Base-by-base conservation (phyloP, 2,329 filamentous ascomycete species). In the Colletotrichum australisinense region DNA sequence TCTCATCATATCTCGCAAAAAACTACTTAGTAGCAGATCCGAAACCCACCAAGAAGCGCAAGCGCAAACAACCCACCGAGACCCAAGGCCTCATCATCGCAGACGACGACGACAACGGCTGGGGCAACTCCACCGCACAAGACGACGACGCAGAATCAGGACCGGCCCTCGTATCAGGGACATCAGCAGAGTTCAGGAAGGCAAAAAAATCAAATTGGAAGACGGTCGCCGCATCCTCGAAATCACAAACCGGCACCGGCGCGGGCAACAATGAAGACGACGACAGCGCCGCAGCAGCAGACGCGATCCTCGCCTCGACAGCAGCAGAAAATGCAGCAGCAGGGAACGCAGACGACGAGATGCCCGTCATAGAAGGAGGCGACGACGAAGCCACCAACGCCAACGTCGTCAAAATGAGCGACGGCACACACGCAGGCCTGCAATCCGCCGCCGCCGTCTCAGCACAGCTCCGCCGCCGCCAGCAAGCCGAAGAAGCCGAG, bases 1-100 rank as follows among this genome's bases (percentile, higher is more conserved):
- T 98, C 76, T 92, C 95, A 72, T 91, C 92, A 79, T 99, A 98
- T 80, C 90, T 99, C 46, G 95, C 96, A 49, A 93, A 94, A 75
- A 97, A 95, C 82, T 99, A 99, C 82, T 92, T 99, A 63, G 85
- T 88, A 68, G 86, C 88, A 53, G 88, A 91, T 74, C 83, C 86
- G 6, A 90, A 89, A 75, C 87, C 89, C 22, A 53, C 63, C 57
- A 92, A 92, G 79, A 93, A 92, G 80, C 87, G 89, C 74, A 93
- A 93, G 83, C 88, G 89, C 78, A 92, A 92, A 81, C 83, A 87
- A 70, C 78, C 82, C 64, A 75, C 81, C 63, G 80, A 83, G 49
- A 77, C 78, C 58, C 84, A 86, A 32, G 90, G 91, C 59, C 87
- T 93, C 32, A 86, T 92, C 63, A 92, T 93, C 72, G 89, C 88